Conservation (phyloP, 1,284 basidiomycete genomes). For the Anthracocystis setariae region DNA sequence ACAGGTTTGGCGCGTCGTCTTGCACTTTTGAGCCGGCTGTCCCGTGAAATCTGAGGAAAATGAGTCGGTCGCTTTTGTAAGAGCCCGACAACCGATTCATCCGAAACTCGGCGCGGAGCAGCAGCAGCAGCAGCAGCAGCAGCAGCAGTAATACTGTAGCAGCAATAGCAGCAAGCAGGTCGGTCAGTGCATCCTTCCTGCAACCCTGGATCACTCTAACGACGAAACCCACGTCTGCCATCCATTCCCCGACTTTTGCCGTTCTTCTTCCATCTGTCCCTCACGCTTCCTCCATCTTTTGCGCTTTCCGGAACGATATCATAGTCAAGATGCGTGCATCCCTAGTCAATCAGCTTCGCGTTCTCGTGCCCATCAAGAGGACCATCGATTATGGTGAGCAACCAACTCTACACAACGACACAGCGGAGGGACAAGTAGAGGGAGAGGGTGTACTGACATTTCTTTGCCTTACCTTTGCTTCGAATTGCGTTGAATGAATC, state of each 20-base stretch:
- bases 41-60: conserved; percentile 5
- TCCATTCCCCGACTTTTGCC: not conserved
- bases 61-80: conserved; percentile 27
- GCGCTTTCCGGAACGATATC: conserved; percentile 3
- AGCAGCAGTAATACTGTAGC: too few relatives aligned
- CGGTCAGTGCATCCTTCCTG: too few relatives aligned
- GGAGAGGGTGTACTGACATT: not conserved
- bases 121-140: not conserved
- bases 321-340: conserved; percentile 57
- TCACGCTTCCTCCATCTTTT: not conserved
- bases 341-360: conserved; percentile 64
- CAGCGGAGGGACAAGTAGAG: not conserved
- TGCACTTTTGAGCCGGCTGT: conserved; percentile 13
- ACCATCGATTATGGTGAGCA: conserved; percentile 66
- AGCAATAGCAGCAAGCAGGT: too few relatives aligned
- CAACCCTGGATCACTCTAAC: conserved; percentile 5
- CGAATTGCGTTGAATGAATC: not conserved
- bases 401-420: not conserved
- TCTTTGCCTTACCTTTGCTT: too few relatives aligned
- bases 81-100: conserved; percentile 42
- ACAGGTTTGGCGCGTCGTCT: not conserved
- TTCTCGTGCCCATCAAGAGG: conserved; percentile 67
- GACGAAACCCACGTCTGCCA: not conserved
- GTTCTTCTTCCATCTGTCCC: conserved; percentile 7
- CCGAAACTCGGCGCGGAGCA: conserved; percentile 26